Evolutionary conservation across 2,329 filamentous ascomycete genomes (phyloP).

Genomic region (Aureobasidium sp.): DNA sequence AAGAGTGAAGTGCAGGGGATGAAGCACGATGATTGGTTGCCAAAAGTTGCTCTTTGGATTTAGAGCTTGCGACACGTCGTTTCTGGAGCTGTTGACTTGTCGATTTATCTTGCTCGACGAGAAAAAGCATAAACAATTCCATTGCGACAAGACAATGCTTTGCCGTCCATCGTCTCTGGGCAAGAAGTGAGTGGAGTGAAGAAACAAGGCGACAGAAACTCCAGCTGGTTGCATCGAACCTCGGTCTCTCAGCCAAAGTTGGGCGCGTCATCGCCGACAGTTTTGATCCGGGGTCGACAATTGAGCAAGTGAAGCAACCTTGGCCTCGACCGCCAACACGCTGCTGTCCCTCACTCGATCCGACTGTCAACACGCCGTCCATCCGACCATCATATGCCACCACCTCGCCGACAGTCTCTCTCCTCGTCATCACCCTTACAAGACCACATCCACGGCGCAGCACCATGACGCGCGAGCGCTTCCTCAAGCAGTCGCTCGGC

Average conservation of each 20-base stretch:
- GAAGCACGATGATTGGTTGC: not conserved
- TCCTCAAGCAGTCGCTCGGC: conserved; percentile 58
- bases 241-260: not conserved
- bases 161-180: not conserved
- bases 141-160: not conserved
- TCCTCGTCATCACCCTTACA: not conserved
- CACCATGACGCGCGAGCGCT: conserved; percentile 43
- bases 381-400: not conserved
- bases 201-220: not conserved
- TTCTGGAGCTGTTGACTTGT: not conserved
- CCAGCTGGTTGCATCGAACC: not conserved
- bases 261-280: conserved; percentile 7
- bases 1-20: conserved; percentile 6
- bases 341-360: not conserved
- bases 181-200: not conserved
- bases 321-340: not conserved
- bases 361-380: not conserved
- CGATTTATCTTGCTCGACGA: not conserved
- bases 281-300: not conserved
- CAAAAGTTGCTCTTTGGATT: conserved; percentile 1
- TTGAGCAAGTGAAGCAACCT: not conserved
- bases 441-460: not conserved
- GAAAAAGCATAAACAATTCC: not conserved
- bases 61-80: not conserved
- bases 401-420: not conserved